Percentiles rank a stretch among this genome's conserved stretches.
These are phyloP conservation scores for Cydonia oblonga DNA, from an alignment of 331 rosid species.

Conservation along the genomic window DNA sequence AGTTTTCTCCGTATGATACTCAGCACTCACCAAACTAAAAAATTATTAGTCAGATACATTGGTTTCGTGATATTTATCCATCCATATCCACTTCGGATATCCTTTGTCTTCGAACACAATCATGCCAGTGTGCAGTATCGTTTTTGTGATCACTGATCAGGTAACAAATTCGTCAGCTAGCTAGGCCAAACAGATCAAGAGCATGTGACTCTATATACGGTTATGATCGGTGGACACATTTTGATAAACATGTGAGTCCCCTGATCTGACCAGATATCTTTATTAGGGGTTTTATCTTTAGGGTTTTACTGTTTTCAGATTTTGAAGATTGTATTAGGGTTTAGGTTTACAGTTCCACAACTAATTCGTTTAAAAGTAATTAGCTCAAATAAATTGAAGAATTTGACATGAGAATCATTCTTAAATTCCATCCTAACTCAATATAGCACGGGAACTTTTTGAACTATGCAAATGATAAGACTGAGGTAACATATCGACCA, in stretches of 20 bases:
- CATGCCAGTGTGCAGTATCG: not conserved
- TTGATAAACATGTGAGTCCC: no score
- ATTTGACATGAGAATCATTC: not conserved
- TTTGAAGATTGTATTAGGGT: not conserved
- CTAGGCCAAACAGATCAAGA: not conserved
- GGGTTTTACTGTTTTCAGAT: not conserved
- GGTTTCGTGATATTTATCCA: not conserved
- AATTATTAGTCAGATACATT: not conserved
- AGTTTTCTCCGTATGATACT: slow-evolving; percentile 3
- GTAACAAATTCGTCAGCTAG: not conserved
- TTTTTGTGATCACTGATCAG: not conserved
- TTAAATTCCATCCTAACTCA: not conserved
- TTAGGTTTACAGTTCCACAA: not conserved
- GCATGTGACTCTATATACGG: not conserved
- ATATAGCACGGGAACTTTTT: not conserved
- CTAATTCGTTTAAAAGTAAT: not conserved
- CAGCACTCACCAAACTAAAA: not conserved
- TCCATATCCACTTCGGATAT: not conserved
- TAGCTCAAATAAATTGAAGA: not conserved
- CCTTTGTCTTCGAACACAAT: not conserved
- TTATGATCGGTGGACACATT: no score
- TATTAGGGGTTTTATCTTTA: not conserved
- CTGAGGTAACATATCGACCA: not conserved
- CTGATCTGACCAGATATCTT: not conserved
- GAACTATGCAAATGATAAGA: not conserved